Evolutionary conservation across 2,329 filamentous ascomycete species (phyloP), one percentile per base, ranked within the genome.

Genomic region (Cytospora leucostoma): DNA sequence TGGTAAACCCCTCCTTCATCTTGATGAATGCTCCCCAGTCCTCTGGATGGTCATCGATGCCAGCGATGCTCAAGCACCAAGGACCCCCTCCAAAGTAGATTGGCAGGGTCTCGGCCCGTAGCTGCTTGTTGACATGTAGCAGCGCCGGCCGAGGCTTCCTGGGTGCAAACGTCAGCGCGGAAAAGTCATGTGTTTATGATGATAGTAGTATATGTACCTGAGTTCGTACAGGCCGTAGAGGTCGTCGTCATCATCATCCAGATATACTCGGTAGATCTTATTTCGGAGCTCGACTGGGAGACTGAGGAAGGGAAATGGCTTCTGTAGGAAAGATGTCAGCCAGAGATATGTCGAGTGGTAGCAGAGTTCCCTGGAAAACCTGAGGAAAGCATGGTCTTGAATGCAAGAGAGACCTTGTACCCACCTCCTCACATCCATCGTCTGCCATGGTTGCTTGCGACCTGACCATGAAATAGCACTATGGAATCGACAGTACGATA

Each of bases 241-340:
- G 32, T 50, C 44, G 15, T 21, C 1, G 5, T 5, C n/a, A 7
- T 5, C 0, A 8, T 52, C 1, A 5, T 38, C n/a, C 4, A 61
- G 58, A 1, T n/a, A 27, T 10, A 15, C 35, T 4, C 12, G 51
- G 44, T 61, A 63, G 8, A 63, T 37, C n/a, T 33, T 32, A 34
- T 61, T 56, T 21, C 56, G 62, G 8, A 63, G 15, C 52, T 61
- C 62, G 13, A 40, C 33, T 3, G 62, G 57, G 4, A 63, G 47
- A 12, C 5, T 2, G 12, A 57, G 60, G 7, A 62, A 58, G 2
- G 17, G 19, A 10, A 38, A 35, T 0, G 1, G 2, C 8, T 7
- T 19, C 21, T 2, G 40, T 15, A n/a, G 10, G 12, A 21, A n/a
- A 0, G 3, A 17, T 5, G 33, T 56, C 17, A 53, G 5, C n/a